These are phyloP conservation scores for Senna siamea DNA, from an alignment of 306 rosid genomes.

Conservation along the genomic window DNA sequence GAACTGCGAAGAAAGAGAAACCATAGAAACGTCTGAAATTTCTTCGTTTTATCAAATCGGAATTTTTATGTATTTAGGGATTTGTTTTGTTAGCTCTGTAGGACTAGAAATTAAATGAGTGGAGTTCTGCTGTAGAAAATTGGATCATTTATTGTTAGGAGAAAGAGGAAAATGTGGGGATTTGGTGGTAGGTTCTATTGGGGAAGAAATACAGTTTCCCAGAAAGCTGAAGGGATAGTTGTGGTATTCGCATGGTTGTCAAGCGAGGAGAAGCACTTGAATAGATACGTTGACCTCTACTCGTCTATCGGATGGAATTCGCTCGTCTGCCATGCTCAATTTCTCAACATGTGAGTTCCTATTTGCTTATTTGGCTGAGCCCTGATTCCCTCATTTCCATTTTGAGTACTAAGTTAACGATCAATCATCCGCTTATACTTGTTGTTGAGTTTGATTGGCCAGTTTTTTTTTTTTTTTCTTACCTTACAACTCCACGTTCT, in stretches of 20 bases:
- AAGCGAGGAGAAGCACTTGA: slow-evolving; percentile 63
- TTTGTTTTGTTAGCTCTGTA: not conserved
- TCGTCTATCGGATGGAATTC: slow-evolving; percentile 73
- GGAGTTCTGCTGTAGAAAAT: not conserved
- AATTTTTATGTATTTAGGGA: not conserved
- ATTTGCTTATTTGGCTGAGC: no score
- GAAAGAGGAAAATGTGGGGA: slow-evolving; percentile 67
- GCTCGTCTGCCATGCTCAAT: slow-evolving; percentile 63
- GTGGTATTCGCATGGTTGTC: slow-evolving; percentile 76
- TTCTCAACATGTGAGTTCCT: slow-evolving; percentile 75
- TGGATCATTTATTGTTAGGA: not conserved
- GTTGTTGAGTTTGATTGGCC: slow-evolving; percentile 12
- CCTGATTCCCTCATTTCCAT: not conserved
- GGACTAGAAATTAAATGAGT: not conserved
- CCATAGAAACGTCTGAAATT: not conserved
- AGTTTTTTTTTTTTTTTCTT: no score
- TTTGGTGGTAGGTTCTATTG: slow-evolving; percentile 68
- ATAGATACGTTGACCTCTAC: slow-evolving; percentile 61
- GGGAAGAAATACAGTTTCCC: slow-evolving; percentile 56
- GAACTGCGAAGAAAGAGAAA: not conserved
- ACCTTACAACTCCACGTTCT: no score
- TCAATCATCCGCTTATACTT: no score
- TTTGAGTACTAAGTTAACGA: not conserved
- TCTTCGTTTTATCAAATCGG: not conserved
- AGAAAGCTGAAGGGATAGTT: slow-evolving; percentile 61